phyloP scores from a whole-genome alignment of 1,139 yeast genomes.

The Taiozyma sp. region DNA sequence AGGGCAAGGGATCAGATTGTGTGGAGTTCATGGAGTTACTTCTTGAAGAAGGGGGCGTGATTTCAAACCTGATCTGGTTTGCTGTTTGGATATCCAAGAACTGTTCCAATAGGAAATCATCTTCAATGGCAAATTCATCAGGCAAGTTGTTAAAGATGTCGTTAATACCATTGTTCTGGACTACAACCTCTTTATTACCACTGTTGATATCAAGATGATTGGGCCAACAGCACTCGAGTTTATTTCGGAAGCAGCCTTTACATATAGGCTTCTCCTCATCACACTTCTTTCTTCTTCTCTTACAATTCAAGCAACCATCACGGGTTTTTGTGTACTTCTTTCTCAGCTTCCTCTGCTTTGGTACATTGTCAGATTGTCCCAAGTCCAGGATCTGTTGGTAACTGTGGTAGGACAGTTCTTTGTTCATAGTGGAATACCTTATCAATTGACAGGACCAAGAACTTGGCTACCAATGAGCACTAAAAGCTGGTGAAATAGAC shows the following conservation, averaged over 20 bases:
- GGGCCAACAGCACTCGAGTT: constrained; percentile 18
- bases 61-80: background rate
- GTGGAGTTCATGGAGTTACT: background rate
- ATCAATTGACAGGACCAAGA: background rate
- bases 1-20: background rate
- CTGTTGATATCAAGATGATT: constrained; percentile 5
- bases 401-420: constrained; percentile 11
- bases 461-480: background rate
- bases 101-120: constrained; percentile 16
- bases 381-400: constrained; percentile 21
- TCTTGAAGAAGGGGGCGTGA: constrained; percentile 1
- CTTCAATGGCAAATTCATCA: constrained; percentile 1
- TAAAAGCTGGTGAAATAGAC: background rate
- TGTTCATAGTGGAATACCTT: background rate
- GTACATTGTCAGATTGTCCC: constrained; percentile 1
- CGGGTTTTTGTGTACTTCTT: constrained; percentile 26
- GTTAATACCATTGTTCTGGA: background rate
- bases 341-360: constrained; percentile 12
- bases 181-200: background rate
- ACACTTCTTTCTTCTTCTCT: constrained; percentile 42
- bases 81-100: constrained; percentile 15
- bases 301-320: constrained; percentile 41
- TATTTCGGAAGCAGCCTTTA: constrained; percentile 13
- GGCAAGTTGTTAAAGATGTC: constrained; percentile 1
- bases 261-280: constrained; percentile 39